phyloP scores from a whole-genome alignment of 208 protist species.

The Strigomonas oncopelti region DNA sequence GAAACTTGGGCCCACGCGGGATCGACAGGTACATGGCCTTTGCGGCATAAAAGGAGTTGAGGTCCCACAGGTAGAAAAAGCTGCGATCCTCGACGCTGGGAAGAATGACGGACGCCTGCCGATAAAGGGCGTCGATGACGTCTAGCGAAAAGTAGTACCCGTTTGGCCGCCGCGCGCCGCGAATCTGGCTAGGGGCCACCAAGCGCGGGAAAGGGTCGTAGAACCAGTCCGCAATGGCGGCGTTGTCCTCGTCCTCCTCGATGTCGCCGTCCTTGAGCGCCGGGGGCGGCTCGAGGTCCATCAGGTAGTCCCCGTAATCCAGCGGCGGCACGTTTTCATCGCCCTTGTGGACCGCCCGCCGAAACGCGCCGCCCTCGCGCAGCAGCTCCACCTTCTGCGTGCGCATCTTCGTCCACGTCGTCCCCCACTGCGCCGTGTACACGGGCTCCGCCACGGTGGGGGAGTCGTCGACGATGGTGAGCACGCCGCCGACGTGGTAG shows the following conservation, averaged over 20 bases:
- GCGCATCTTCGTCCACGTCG: conserved; percentile 99
- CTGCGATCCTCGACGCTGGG: conserved; percentile 98
- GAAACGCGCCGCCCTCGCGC: conserved; percentile 73
- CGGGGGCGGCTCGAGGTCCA: conserved; percentile 96
- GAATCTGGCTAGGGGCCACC: conserved; percentile 90
- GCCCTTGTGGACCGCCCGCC: conserved; percentile 97
- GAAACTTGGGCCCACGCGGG: conserved; percentile 98
- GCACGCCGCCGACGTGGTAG: conserved; percentile 99
- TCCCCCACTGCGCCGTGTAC: conserved; percentile 99
- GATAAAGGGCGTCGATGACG: conserved; percentile 89
- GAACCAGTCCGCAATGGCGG: conserved; percentile 97
- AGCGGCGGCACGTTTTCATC: conserved; percentile 99
- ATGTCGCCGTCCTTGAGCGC: conserved; percentile 97
- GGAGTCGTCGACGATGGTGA: conserved; percentile 99
- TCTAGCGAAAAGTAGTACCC: conserved; percentile 92
- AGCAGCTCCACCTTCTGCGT: conserved; percentile 95
- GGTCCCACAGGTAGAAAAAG: conserved; percentile 99
- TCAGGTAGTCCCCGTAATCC: conserved; percentile 99
- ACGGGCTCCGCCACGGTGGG: conserved; percentile 99
- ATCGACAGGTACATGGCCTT: conserved; percentile 99
- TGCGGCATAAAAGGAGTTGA: conserved; percentile 98
- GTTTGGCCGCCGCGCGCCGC: conserved; percentile 68
- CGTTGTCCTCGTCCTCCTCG: conserved; percentile 98
- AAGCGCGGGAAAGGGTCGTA: conserved; percentile 97
- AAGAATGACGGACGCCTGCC: conserved; percentile 95